phyloP scores from a whole-genome alignment of 1,284 basidiomycete genomes.

The Naganishia cerealis region DNA sequence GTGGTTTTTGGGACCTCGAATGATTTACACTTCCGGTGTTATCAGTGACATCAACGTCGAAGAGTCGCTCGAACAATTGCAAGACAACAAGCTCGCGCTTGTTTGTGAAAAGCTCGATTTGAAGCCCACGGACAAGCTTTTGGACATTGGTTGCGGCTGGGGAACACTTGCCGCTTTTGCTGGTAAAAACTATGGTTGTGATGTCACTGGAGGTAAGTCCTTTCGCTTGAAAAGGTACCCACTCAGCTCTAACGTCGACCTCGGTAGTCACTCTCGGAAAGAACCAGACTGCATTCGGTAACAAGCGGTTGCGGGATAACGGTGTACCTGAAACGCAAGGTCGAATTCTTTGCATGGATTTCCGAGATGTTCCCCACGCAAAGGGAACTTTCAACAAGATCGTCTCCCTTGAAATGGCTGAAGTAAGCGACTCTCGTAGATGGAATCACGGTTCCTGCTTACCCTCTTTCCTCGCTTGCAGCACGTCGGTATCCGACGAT shows the following conservation, averaged over 20 bases:
- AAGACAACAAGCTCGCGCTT: conserved; percentile 95
- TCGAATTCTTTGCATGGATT: conserved; percentile 90
- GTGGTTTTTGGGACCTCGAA: conserved; percentile 62
- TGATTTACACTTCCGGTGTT: conserved; percentile 91
- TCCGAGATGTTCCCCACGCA: conserved; percentile 82
- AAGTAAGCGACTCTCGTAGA: conserved; percentile 59
- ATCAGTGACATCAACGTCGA: conserved; percentile 71
- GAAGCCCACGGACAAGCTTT: conserved; percentile 74
- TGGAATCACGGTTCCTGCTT: background rate
- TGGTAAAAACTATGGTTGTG: conserved; percentile 93
- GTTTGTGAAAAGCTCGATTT: conserved; percentile 94
- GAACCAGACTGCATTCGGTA: conserved; percentile 91
- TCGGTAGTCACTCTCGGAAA: conserved; percentile 74
- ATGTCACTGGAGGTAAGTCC: conserved; percentile 72
- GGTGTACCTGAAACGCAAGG: conserved; percentile 74
- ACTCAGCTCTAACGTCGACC: background rate
- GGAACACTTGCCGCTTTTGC: conserved; percentile 92
- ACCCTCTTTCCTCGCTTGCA: conserved; percentile 41
- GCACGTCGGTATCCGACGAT: conserved; percentile 94
- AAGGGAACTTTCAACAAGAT: conserved; percentile 88
- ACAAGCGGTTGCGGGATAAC: conserved; percentile 78
- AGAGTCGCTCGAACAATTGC: conserved; percentile 90
- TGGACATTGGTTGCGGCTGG: conserved; percentile 96
- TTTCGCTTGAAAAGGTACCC: background rate
- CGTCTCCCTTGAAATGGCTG: conserved; percentile 96